A percentile compares a stretch with the other conserved stretches of the same genome.
These are phyloP conservation scores for Pythium pyrilobum DNA, from an alignment of 352 stramenopile species.

Conservation along the genomic window DNA sequence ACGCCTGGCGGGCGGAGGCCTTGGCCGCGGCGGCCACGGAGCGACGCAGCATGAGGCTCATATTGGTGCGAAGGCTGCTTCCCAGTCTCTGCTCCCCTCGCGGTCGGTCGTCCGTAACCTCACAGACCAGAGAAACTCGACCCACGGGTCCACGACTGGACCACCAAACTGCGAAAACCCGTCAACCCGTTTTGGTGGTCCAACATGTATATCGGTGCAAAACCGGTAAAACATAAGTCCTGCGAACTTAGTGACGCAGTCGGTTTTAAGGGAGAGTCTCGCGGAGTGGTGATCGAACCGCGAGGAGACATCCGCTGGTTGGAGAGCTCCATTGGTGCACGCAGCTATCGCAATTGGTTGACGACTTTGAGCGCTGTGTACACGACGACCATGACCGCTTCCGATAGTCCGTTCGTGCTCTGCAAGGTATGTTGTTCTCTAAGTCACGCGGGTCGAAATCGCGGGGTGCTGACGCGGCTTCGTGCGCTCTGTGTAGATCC, in stretches of 20 bases:
- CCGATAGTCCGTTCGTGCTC: conserved; percentile 39
- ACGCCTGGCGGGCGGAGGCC: conserved; percentile 8
- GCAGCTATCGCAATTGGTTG: too few relatives aligned
- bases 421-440: conserved; percentile 34
- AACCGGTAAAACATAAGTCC: neutral
- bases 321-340: conserved; percentile 14
- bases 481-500: conserved; percentile 22
- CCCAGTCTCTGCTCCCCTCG: neutral
- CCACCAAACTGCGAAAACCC: conserved; percentile 11
- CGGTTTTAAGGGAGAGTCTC: conserved; percentile 6
- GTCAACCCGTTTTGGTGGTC: conserved; percentile 11
- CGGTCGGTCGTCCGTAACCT: conserved; percentile 8
- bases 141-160: neutral
- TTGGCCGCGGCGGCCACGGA: conserved; percentile 34
- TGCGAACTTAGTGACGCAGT: conserved; percentile 3
- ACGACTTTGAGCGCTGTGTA: too few relatives aligned
- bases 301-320: conserved; percentile 19
- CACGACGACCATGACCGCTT: conserved; percentile 12
- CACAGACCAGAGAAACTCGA: conserved; percentile 19
- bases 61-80: conserved; percentile 1
- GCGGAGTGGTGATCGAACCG: neutral
- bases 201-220: neutral
- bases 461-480: neutral
- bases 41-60: conserved; percentile 47
- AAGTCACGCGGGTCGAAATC: too few relatives aligned